Base-by-base conservation (phyloP, 768 basidiomycete species). In the Collybiopsis confluens region DNA sequence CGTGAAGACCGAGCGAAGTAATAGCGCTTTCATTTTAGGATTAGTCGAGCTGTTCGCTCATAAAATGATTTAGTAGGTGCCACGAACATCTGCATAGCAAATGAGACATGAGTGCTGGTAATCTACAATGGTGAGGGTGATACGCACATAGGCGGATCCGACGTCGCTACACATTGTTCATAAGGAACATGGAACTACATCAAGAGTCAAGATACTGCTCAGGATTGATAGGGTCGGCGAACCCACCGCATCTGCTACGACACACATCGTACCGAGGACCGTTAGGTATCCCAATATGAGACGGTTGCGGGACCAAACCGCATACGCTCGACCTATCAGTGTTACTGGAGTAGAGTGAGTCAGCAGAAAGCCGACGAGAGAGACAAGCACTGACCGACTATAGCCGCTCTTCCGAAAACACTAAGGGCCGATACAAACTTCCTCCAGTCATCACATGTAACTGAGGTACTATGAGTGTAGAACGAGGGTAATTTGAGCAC, bases 341-440 rank as follows among this genome's bases (percentile, higher is more conserved):
- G 48, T 53, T 21, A 42, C 52, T 64, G n/a, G 20, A 36, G 42
- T 15, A 35, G 30, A 30, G 21, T 24, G 27, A 41, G 40, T 36
- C 23, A 38, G 8, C 33, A 30, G 15, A 36, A 50, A 20, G 23
- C n/a, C 16, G 11, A 35, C 3, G 3, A 4, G 33, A 8, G 30
- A 38, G 21, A 26, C 18, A 35, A 40, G n/a, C 24, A 16, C 59
- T 52, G 35, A 67, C 69, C 49, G 41, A 70, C 57, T 18, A 70
- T 57, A n/a, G 63, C 65, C 2, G 63, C 58, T 27, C 69, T 46
- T 4, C 68, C 69, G 23, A 66, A 20, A 13, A 70, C 64, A 50
- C 68, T 68, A 23, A 69, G 54, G 5, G 62, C 64, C n/a, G 61
- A 57, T 27, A 64, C 59, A 27, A 69, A 54, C 30, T 58, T 60